Evolutionary conservation across 2,329 filamentous ascomycete genomes (phyloP).

Genomic region (Clarireedia homoeocarpa): DNA sequence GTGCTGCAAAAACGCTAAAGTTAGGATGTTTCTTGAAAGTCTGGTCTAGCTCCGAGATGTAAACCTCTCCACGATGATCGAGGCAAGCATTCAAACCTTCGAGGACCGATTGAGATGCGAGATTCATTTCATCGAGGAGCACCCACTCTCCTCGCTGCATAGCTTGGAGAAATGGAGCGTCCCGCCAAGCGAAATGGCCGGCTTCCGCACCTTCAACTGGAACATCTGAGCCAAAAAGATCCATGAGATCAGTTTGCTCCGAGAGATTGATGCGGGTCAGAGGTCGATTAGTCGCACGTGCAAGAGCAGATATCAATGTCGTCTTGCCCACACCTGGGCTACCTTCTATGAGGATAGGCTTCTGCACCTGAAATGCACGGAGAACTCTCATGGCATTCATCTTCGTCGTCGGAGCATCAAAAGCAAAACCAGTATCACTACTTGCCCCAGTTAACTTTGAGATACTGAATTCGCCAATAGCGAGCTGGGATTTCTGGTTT

Average conservation of each 20-base stretch:
- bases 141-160: constrained; percentile 99
- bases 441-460: constrained; percentile 41
- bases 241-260: constrained; percentile 95
- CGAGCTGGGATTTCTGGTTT: constrained; percentile 46
- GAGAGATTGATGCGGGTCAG: constrained; percentile 94
- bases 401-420: constrained; percentile 83
- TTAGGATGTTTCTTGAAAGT: constrained; percentile 83
- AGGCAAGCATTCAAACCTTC: constrained; percentile 95
- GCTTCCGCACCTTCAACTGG: constrained; percentile 88
- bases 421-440: constrained; percentile 59
- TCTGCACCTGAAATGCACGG: constrained; percentile 77
- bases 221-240: constrained; percentile 93
- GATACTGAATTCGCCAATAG: constrained; percentile 69
- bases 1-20: constrained; percentile 92
- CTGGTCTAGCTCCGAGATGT: constrained; percentile 89
- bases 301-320: constrained; percentile 78
- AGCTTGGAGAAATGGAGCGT: constrained; percentile 88
- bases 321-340: constrained; percentile 99
- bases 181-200: constrained; percentile 89
- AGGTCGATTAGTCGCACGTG: constrained; percentile 69
- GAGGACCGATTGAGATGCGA: constrained; percentile 92
- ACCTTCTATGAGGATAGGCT: constrained; percentile 90
- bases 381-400: constrained; percentile 86
- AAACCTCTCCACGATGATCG: constrained; percentile 92
- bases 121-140: constrained; percentile 94